Evolutionary conservation across 1,139 yeast species (phyloP).

Genomic region (Lodderomyces orthopsilosis): DNA sequence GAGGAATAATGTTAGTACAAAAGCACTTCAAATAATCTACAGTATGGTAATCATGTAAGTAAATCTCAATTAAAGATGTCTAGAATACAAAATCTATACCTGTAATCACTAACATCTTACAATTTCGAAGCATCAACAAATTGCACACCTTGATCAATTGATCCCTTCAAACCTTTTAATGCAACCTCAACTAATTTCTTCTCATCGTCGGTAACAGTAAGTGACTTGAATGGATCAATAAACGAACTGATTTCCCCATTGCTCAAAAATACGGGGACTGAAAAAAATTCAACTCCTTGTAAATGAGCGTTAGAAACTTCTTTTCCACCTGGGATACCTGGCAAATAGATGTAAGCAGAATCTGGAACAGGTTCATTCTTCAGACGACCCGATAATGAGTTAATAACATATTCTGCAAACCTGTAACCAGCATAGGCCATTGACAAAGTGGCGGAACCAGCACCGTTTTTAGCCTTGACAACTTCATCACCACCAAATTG

Average conservation of each 20-base stretch:
- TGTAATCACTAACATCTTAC: too few species aligned
- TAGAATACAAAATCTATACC: constrained; percentile 2
- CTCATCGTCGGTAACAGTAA: constrained; percentile 41
- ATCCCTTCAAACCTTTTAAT: constrained; percentile 49
- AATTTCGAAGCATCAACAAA: constrained; percentile 54
- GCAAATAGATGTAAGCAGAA: constrained; percentile 61
- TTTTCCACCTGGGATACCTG: constrained; percentile 51
- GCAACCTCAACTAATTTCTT: constrained; percentile 49
- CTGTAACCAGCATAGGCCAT: constrained; percentile 78
- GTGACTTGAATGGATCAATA: constrained; percentile 40
- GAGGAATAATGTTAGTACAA: too few species aligned
- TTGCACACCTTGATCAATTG: constrained; percentile 57
- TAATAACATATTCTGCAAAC: constrained; percentile 53
- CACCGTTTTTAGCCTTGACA: constrained; percentile 72
- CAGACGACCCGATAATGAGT: constrained; percentile 35
- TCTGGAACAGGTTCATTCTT: constrained; percentile 32
- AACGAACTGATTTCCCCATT: constrained; percentile 50
- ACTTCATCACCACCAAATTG: constrained; percentile 82
- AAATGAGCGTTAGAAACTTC: constrained; percentile 39
- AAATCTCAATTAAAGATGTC: too few species aligned
- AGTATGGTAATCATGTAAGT: too few species aligned
- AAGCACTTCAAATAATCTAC: too few species aligned
- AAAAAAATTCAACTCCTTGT: constrained; percentile 51
- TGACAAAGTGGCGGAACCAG: constrained; percentile 74
- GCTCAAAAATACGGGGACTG: constrained; percentile 57